Conservation (phyloP, 768 basidiomycete genomes). For the Pluteus cervinus region DNA sequence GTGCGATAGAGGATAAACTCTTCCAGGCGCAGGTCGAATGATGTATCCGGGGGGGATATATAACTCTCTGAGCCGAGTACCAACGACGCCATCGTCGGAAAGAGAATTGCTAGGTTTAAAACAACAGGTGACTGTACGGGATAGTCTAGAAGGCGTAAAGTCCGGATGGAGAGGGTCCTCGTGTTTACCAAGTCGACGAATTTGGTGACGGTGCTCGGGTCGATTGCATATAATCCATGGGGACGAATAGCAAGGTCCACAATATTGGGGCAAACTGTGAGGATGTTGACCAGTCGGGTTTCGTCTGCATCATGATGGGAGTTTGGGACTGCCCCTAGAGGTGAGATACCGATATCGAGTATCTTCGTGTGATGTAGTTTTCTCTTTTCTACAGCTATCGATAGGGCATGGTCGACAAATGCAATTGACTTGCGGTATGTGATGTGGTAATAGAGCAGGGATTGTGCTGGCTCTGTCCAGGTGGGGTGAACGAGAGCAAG, state of each 20-base stretch:
- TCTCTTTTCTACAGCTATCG: too few species aligned
- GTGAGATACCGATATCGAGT: too few species aligned
- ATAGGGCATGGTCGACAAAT: constrained; percentile 3
- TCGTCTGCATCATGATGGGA: too few species aligned
- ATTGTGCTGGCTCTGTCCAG: constrained; percentile 13
- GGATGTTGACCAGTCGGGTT: too few species aligned
- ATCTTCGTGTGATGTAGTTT: too few species aligned
- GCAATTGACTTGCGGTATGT: not conserved
- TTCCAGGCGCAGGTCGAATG: constrained; percentile 23
- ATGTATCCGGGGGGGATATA: constrained; percentile 20
- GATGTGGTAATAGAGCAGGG: constrained; percentile 10
- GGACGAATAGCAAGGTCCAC: too few species aligned
- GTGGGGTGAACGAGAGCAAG: constrained; percentile 10
- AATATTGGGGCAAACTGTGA: too few species aligned
- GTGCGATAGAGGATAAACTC: constrained; percentile 33
- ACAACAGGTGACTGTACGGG: constrained; percentile 37
- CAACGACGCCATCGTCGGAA: constrained; percentile 31
- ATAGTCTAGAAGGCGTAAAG: constrained; percentile 18
- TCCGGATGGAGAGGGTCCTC: constrained; percentile 5
- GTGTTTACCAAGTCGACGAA: not conserved
- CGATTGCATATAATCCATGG: too few species aligned
- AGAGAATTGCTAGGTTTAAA: constrained; percentile 33
- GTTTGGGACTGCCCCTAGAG: too few species aligned
- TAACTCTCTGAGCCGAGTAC: constrained; percentile 30
- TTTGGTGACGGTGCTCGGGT: too few species aligned